These are phyloP conservation scores for Fagus sylvatica DNA, from an alignment of 306 rosid genomes.

Conservation along the genomic window DNA sequence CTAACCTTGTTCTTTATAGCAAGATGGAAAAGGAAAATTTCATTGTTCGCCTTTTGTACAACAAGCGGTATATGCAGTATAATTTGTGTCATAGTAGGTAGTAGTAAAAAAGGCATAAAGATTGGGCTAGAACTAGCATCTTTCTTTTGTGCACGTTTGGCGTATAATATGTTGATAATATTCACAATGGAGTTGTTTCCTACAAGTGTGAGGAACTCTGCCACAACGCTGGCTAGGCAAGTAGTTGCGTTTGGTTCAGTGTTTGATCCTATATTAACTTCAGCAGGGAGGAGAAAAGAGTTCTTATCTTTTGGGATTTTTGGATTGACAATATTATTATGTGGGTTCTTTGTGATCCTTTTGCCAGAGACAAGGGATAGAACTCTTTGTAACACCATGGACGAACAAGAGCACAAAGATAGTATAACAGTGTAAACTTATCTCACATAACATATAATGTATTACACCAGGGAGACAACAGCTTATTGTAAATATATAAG, in stretches of 20 bases:
- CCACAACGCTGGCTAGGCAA: slow-evolving; percentile 41
- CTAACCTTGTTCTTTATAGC: slow-evolving; percentile 24
- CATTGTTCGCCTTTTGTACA: slow-evolving; percentile 13
- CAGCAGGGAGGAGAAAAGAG: slow-evolving; percentile 34
- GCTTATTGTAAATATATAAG: no score
- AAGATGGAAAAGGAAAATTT: slow-evolving; percentile 5
- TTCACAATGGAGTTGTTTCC: slow-evolving; percentile 48
- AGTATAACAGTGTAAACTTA: background rate
- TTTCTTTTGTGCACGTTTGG: slow-evolving; percentile 30
- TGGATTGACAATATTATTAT: slow-evolving; percentile 18
- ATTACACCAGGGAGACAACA: no score
- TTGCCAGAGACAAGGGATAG: slow-evolving; percentile 35
- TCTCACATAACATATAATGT: no score
- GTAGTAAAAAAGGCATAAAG: background rate
- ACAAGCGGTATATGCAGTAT: slow-evolving; percentile 32
- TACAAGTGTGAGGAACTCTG: slow-evolving; percentile 50
- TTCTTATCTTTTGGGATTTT: slow-evolving; percentile 24
- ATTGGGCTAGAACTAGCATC: slow-evolving; percentile 33
- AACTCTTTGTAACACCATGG: slow-evolving; percentile 44
- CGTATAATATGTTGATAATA: slow-evolving; percentile 34
- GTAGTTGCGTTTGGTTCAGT: slow-evolving; percentile 29
- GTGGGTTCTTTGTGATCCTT: slow-evolving; percentile 9
- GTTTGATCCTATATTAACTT: slow-evolving; percentile 22
- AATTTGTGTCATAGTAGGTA: slow-evolving; percentile 10
- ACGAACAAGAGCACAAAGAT: slow-evolving; percentile 28